Evolutionary conservation across 2,329 filamentous ascomycete genomes (phyloP), one percentile per base, ranked within the genome.

Genomic region (Arachnomyces sp.): DNA sequence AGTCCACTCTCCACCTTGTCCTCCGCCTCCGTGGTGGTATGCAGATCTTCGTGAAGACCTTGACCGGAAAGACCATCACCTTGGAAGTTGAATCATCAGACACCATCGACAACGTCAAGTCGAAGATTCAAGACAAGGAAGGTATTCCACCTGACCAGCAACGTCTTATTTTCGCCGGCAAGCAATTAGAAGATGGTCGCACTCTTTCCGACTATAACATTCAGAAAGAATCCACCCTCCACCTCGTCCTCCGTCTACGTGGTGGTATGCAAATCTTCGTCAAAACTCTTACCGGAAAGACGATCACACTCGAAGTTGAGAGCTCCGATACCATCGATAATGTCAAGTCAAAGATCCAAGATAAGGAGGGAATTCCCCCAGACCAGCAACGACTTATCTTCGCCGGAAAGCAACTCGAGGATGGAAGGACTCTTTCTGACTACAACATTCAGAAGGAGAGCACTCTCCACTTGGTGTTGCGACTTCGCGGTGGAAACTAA

Each of bases 121-220:
- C 72, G 4, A 94, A 95, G 76, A 95, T 95, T 31, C 77, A 81
- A 59, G 76, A 79, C 49, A 81, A 82, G 66, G 78, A 82, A 67
- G 89, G 89, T 16, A 94, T 95, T 40, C 89, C 89, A 1, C 89
- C 89, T 2, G 89, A 94, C 65, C 89, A 94, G 66, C 89, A 94
- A 68, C 87, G 89, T 55, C 70, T 94, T 9, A 94, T 94, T 60
- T 94, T 94, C 49, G 87, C 88, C 35, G 88, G 88, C 44, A 94
- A 94, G 77, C 87, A 94, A 65, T 69, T 94, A 1, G 87, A 94
- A 62, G 88, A 95, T 53, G 89, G 89, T 36, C 84, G 89, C 15
- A 95, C 89, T 1, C 73, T 95, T 0, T 83, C 79, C 37, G 90
- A 95, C 63, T 95, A 95, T 79, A 95, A 95, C 72, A 95, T 95